Evolutionary conservation across 495 filamentous ascomycete genomes (phyloP), one percentile per base, ranked within the genome.

Genomic region (Aspergillus kassunensis): DNA sequence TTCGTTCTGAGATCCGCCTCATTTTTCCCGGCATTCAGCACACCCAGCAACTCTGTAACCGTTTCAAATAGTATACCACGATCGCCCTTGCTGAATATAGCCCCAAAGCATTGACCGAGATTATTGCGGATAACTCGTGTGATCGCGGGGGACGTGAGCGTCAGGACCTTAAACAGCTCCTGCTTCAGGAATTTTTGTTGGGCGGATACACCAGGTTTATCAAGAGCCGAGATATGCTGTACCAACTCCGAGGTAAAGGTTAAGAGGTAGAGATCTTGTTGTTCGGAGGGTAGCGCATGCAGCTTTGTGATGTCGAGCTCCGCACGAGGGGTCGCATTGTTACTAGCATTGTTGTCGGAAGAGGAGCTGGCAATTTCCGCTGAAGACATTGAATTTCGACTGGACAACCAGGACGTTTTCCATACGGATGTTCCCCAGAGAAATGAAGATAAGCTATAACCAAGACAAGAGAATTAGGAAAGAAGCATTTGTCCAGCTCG

Each of bases 61-160:
- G 90, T 90, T 64, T 99, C 93, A 65, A 92, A 97, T 2, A 99
- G 78, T 43, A 91, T 73, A 63, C 93, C 96, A 49, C 93, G 79
- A 65, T 96, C 91, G 4, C 95, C 95, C 66, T 89, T 91, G 21
- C 75, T 80, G 51, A 99, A 85, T 47, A 99, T 84, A 48, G 84
- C 83, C 35, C 86, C 86, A 61, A 96, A 89, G 58, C 87, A 89
- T 68, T 83, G 77, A 48, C 90, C 93, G 23, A 96, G 64, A 60
- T 90, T 92, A 63, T 91, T 92, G 58, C 95, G 83, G 62, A 96
- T 85, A 46, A 95, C 88, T 64, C 93, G 76, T n/a, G 89, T 89
- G 34, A 91, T 87, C 15, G 88, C 79, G 20, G 95, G 93, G 21
- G 89, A 81, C 34, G 86, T 62, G n/a, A 99, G 85, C 53, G 82